Base-by-base conservation (phyloP, 2,329 filamentous ascomycete species). In the Pyrenochaeta sp. region DNA sequence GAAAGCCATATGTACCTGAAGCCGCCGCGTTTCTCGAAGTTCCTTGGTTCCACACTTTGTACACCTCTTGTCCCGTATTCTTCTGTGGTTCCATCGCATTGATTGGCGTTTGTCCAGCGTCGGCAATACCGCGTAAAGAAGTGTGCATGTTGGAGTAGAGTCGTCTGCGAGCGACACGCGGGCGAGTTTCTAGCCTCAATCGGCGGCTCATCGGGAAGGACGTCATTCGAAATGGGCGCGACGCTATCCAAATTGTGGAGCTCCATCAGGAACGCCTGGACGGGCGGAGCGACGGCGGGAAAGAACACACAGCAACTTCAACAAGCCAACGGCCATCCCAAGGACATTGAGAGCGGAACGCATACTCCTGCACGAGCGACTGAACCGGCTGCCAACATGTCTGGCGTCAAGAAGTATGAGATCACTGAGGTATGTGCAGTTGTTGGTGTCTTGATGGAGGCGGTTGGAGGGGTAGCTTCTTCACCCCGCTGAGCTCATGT, bases 201-300 rank as follows among this genome's bases (percentile, higher is more conserved):
- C 37, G 44, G 60, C 67, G 65, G 66, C 62, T 69, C 59, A 61
- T 69, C 64, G 62, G 65, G 58, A 70, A 30, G 5, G 28, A 5
- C 72, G 69, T 74, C 67, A 74, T 67, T 56, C 55, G 50, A 67
- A 67, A 72, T 71, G 62, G 65, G 62, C 57, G 59, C 54, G 62
- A 69, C 56, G 66, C 67, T 75, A 67, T 74, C 71, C 62, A 75
- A 74, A 68, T 67, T 74, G 74, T 75, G 71, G 72, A 65, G 59
- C 67, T 56, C 61, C 28, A 63, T 69, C 43, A 70, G 52, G 56
- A 50, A 58, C 55, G 63, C 62, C 27, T 66, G 56, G 59, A 61
- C 53, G n/a, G 64, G 65, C 49, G 59, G 61, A 13, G 56, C 58
- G 27, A n/a, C 52, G 19, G 52, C 57, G 47, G 57, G 57, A 48